Base-by-base conservation (phyloP, 164 flowering plant genomes). In the Chimonanthus praecox region DNA sequence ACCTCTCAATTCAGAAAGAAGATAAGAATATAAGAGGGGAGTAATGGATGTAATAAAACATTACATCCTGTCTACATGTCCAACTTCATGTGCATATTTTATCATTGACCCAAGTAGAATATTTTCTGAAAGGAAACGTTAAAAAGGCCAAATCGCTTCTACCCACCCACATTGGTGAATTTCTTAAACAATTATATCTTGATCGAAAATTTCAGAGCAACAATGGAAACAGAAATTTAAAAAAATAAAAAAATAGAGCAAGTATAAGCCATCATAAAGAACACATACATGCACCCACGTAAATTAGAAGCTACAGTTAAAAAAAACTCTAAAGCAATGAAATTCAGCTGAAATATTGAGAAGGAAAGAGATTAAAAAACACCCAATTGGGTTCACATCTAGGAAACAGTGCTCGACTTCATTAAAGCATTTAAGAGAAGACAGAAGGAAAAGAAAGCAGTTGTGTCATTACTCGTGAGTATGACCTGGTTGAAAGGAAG, bases 401-500 rank as follows among this genome's bases (percentile, higher is more conserved):
- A 54, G 60, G 60, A 54, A 54, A 15, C 0, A 54, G 60, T 54
- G 60, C 16, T 9, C 16, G 11, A 54, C 5, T 18, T 63, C 66
- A 63, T 6, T 63, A 21, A 63, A 63, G 43, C 44, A 7, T 63
- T 20, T 16, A 63, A 0, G 44, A 63, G 18, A 21, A 10, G 16
- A 0, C 3, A 54, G 60, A 54, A n/a, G 16, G 16, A 54, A 54
- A 54, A 54, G 11, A 15, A 54, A 11, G 8, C 2, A 48, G 33
- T 18, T 15, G 33, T 6, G 58, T 61, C 54, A 47, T 66, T 47
- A 49, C 4, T 43, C 33, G 33, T 33, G 33, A 33, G 33, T 7
- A 51, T 68, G 33, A 84, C 86, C 86, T 84, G 76, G 76, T 48
- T 69, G 62, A 44, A 72, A 43, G 62, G 67, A 33, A 54, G 73